phyloP scores from a whole-genome alignment of 805 yeast genomes.

The Maudiozyma saulgeensis region DNA sequence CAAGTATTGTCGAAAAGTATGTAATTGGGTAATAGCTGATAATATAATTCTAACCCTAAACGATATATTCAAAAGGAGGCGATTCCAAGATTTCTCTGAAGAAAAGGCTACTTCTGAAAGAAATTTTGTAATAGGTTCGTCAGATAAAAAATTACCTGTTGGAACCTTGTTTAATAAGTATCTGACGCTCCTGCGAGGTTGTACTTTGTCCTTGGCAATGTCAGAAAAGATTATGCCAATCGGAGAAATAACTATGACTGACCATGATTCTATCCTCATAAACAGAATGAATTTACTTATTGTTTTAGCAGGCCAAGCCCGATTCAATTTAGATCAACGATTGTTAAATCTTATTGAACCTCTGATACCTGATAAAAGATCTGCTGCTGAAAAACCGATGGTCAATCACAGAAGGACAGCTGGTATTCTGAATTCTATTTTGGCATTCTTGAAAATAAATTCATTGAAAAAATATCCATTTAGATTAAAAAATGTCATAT shows the following conservation, averaged over 20 bases:
- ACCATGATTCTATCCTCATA: conserved; percentile 14
- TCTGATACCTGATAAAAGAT: not conserved
- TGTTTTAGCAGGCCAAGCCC: conserved; percentile 14
- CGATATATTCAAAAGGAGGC: conserved; percentile 17
- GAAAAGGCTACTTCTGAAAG: conserved; percentile 8
- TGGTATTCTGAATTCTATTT: not conserved
- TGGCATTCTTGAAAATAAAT: conserved; percentile 6
- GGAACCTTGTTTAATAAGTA: conserved; percentile 19
- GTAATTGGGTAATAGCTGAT: conserved; percentile 31
- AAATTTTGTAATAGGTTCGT: conserved; percentile 7
- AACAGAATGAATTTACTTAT: conserved; percentile 24
- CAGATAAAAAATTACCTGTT: not conserved
- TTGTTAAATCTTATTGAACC: conserved; percentile 17
- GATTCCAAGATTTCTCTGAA: conserved; percentile 21
- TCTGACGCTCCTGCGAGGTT: conserved; percentile 10
- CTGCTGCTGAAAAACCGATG: not conserved
- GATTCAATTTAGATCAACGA: conserved; percentile 15
- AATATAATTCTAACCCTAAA: conserved; percentile 40
- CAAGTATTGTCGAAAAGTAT: conserved; percentile 12
- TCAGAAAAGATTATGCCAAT: conserved; percentile 25
- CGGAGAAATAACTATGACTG: conserved; percentile 15
- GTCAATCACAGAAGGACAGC: not conserved
- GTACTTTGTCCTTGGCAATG: conserved; percentile 8
- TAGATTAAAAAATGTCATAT: conserved; percentile 7
- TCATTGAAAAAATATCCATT: conserved; percentile 7